Evolutionary conservation across 768 basidiomycete genomes (phyloP), one percentile per base, ranked within the genome.

Genomic region (Trametes gibbosa): DNA sequence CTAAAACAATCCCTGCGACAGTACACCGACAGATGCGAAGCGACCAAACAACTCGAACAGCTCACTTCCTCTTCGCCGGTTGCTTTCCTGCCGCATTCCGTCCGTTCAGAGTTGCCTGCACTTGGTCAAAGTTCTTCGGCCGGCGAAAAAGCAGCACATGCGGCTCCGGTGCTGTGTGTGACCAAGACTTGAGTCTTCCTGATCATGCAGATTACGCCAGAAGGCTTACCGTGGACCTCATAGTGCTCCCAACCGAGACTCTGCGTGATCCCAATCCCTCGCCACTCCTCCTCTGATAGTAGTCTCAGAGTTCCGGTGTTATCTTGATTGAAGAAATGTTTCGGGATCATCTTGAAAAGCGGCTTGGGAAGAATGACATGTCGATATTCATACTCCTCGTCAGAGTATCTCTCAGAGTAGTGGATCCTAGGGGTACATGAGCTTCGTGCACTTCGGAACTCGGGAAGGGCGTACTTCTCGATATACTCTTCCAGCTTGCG

Each of bases 181-280:
- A 25, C 32, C 58, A 19, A 21, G 35, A 13, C 10, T 13, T 52
- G 14, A 39, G 54, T 5, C 14, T 13, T 51, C 13, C 23, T n/a
- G 8, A 50, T 17, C 24, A 13, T 9, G 25, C 23, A 32, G 37
- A 21, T 10, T 40, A 34, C 13, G n/a, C n/a, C 39, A 34, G 8
- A n/a, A 37, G 21, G 63, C 80, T 63, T 63, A 89, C 94, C 91
- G 68, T 98, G 95, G n/a, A 95, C 91, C 77, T 95, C 95, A 68
- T 95, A 98, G 67, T 97, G 95, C 69, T 92, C 90, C 95, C 95
- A 98, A 3, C 95, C 95, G 23, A 96, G 78, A 73, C 92, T 95
- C 75, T 99, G 96, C 41, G 89, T 90, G 63, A 98, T 96, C 9
- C 96, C 96, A 56, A 99, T 93, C 0, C 91, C 90, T 71, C 96